A percentile compares a stretch with the other conserved stretches of the same genome.
Evolutionary conservation across 192 early-diverging fungal genomes (phyloP).

Genomic region (Irineochytrium annulatum): DNA sequence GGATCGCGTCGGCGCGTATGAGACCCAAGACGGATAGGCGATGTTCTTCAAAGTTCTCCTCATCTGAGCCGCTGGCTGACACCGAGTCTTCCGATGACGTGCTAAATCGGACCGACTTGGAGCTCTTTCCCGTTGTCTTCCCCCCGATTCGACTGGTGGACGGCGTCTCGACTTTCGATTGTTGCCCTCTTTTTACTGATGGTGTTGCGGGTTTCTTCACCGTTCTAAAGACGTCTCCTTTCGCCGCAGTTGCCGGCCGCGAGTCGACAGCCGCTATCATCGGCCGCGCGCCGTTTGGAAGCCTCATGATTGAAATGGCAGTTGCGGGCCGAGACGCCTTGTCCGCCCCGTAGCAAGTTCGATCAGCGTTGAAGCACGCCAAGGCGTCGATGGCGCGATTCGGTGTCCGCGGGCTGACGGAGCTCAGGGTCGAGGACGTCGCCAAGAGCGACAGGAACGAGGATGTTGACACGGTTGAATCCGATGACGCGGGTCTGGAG

Average conservation of each 20-base stretch:
- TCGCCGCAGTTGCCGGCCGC: slow-evolving; percentile 43
- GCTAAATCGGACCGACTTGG: background rate
- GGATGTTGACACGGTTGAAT: slow-evolving; percentile 22
- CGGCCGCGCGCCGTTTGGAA: slow-evolving; percentile 30
- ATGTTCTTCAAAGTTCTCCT: background rate
- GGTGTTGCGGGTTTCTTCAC: background rate
- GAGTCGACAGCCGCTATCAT: slow-evolving; percentile 41
- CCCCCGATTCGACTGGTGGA: no score
- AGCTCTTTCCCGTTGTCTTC: background rate
- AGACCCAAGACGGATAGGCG: background rate
- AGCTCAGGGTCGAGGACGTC: slow-evolving; percentile 18
- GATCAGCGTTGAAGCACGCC: slow-evolving; percentile 13
- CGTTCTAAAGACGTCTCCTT: background rate
- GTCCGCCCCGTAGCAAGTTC: slow-evolving; percentile 4
- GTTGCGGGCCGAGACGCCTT: slow-evolving; percentile 46
- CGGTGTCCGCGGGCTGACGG: background rate
- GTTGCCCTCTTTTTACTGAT: background rate
- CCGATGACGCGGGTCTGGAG: slow-evolving; percentile 15
- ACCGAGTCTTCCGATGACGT: background rate
- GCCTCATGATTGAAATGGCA: slow-evolving; percentile 54
- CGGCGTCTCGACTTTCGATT: background rate
- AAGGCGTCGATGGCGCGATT: slow-evolving; percentile 13
- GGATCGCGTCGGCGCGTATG: no score
- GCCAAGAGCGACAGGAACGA: slow-evolving; percentile 25
- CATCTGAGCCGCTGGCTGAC: background rate